Evolutionary conservation across 2,329 filamentous ascomycete genomes (phyloP).

Genomic region (Teratosphaeria viscida): DNA sequence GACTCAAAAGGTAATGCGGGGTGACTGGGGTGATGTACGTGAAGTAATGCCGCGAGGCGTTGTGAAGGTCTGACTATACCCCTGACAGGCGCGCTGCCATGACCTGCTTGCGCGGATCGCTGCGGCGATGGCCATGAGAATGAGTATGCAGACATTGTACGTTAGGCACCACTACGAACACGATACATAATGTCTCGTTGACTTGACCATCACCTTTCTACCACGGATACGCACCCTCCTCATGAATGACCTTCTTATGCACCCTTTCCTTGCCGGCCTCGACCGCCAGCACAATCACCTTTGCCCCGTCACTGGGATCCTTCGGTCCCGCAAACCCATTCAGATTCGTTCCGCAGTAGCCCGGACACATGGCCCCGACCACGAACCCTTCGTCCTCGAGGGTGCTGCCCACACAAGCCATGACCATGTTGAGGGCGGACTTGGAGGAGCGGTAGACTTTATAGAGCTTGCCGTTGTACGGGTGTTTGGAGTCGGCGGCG

Average conservation of each 20-base stretch:
- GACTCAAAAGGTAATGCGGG: too few relatives aligned
- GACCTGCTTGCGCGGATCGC: not conserved
- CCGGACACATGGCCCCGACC: slow-evolving; percentile 13
- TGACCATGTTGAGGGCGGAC: slow-evolving; percentile 1
- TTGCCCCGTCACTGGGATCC: slow-evolving; percentile 22
- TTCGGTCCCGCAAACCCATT: slow-evolving; percentile 15
- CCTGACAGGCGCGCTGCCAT: not conserved
- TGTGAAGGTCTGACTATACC: not conserved
- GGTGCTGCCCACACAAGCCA: slow-evolving; percentile 2
- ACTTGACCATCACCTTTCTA: not conserved
- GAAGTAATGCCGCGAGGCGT: not conserved
- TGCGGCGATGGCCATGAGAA: not conserved
- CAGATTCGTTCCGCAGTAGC: slow-evolving; percentile 17
- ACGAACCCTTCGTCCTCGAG: slow-evolving; percentile 19
- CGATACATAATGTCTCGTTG: not conserved
- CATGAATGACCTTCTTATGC: slow-evolving; percentile 15
- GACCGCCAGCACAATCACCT: slow-evolving; percentile 14
- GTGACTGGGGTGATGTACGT: too few relatives aligned
- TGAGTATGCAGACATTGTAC: not conserved
- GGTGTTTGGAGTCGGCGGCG: not conserved
- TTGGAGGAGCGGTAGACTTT: not conserved
- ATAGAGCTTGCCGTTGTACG: not conserved
- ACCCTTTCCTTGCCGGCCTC: slow-evolving; percentile 16
- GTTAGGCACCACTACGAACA: not conserved
- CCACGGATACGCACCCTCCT: slow-evolving; percentile 6